phyloP scores from a whole-genome alignment of 441 rosid genomes.

The Raphanus hybrid region DNA sequence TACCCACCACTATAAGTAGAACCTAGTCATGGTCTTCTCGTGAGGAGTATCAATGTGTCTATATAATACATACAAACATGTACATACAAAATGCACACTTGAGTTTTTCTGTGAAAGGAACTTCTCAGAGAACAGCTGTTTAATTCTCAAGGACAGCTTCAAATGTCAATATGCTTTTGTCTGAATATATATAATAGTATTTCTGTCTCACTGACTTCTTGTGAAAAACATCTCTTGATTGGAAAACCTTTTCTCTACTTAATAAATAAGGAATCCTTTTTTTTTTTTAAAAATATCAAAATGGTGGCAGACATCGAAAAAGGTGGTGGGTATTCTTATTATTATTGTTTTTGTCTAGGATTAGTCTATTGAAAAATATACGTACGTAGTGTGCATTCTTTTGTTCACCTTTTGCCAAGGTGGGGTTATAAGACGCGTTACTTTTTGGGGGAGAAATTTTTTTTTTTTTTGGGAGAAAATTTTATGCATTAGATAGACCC shows the following conservation, averaged over 20 bases:
- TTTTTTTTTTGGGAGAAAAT: background rate
- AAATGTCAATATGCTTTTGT: conserved; percentile 31
- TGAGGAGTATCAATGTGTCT: conserved; percentile 27
- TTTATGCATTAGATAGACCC: background rate
- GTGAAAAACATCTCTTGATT: conserved; percentile 24
- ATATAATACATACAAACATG: conserved; percentile 12
- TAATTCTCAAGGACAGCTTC: conserved; percentile 43
- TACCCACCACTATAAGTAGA: conserved; percentile 11
- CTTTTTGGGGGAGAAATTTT: background rate
- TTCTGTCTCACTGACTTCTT: conserved; percentile 19
- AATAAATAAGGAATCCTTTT: background rate
- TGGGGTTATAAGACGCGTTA: background rate
- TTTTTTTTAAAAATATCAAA: background rate
- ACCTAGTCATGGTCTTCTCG: conserved; percentile 44
- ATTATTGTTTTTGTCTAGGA: conserved; percentile 4
- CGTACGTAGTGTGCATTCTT: background rate
- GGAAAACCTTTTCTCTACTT: conserved; percentile 5
- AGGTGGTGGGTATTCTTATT: background rate
- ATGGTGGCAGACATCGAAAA: conserved; percentile 34
- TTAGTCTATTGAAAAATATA: background rate
- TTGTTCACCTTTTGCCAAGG: background rate
- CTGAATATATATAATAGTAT: conserved; percentile 3
- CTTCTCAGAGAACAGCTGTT: conserved; percentile 33
- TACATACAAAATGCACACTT: conserved; percentile 24
- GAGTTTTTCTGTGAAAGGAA: conserved; percentile 21